Evolutionary conservation across 2,329 filamentous ascomycete species (phyloP).

Genomic region (Aspergillus phoenicis): DNA sequence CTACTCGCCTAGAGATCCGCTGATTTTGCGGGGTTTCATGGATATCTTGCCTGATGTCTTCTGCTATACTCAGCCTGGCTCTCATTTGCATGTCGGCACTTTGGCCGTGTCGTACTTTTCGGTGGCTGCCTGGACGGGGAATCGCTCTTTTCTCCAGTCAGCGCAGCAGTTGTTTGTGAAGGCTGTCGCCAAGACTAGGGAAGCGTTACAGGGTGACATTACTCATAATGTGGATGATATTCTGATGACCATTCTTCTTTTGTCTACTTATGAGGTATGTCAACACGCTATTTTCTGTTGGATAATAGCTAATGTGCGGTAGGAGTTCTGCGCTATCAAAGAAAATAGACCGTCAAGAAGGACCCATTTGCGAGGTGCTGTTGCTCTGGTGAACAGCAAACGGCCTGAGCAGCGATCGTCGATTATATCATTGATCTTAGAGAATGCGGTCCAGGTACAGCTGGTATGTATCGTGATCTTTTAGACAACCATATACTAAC

Average conservation of each 20-base stretch:
- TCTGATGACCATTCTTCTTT: constrained; percentile 29
- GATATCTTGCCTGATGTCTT: constrained; percentile 30
- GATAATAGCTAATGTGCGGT: not conserved
- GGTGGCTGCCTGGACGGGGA: constrained; percentile 33
- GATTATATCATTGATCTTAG: constrained; percentile 19
- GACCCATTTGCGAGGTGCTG: constrained; percentile 33
- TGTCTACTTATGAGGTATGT: constrained; percentile 33
- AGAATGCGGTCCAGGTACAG: constrained; percentile 28
- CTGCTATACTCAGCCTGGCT: constrained; percentile 22
- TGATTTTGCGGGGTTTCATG: constrained; percentile 31
- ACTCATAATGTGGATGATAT: constrained; percentile 25
- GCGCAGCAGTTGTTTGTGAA: constrained; percentile 29
- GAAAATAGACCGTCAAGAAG: constrained; percentile 25
- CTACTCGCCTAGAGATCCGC: constrained; percentile 29
- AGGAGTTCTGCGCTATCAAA: constrained; percentile 32
- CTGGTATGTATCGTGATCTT: constrained; percentile 24
- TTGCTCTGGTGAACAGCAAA: constrained; percentile 31
- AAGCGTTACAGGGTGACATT: constrained; percentile 23
- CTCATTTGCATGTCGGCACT: constrained; percentile 26
- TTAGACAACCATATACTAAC: constrained; percentile 1
- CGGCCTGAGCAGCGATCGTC: constrained; percentile 19
- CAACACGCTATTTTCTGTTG: not conserved
- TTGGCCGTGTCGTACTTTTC: constrained; percentile 34
- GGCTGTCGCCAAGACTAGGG: constrained; percentile 29
- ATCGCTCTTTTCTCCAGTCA: constrained; percentile 23